A percentile compares a stretch with the other conserved stretches of the same genome.
These are phyloP conservation scores for Cercospora sojina DNA, from an alignment of 2,329 filamentous ascomycete species.

Conservation along the genomic window DNA sequence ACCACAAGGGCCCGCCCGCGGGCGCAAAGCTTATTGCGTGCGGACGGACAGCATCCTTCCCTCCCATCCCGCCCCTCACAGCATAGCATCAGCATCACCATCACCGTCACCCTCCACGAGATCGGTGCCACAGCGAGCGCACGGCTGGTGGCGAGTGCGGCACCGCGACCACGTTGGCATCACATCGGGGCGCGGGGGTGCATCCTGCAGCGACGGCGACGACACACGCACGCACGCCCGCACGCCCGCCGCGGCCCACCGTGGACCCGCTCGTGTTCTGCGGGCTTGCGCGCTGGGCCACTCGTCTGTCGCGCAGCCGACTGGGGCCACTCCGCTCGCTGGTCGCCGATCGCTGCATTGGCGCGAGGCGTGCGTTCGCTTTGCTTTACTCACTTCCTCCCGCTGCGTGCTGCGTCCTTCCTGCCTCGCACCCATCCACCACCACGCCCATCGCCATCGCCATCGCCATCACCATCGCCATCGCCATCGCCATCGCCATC, in stretches of 20 bases:
- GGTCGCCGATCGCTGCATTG: conserved; percentile 20
- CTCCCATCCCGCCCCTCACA: not conserved
- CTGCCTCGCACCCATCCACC: conserved; percentile 1
- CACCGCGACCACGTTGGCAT: not conserved
- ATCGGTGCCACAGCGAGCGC: not conserved
- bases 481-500: not conserved
- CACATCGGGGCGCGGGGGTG: not conserved
- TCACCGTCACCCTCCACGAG: not conserved
- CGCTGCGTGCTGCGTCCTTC: conserved; percentile 1
- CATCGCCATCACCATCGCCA: conserved; percentile 8
- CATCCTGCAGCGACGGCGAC: not conserved
- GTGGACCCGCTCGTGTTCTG: not conserved
- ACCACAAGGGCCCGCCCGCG: conserved; percentile 9
- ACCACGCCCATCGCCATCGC: not conserved
- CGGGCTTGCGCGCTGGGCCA: not conserved
- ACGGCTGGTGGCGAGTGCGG: not conserved
- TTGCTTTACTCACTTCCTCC: conserved; percentile 17
- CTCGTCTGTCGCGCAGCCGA: conserved; percentile 13
- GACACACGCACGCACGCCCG: not conserved
- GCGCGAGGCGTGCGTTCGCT: conserved; percentile 22
- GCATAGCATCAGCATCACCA: not conserved
- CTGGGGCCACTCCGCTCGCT: conserved; percentile 7
- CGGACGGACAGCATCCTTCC: not conserved
- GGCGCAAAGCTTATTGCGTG: conserved; percentile 2
- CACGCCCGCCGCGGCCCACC: not conserved